phyloP scores from a whole-genome alignment of 129 eudicot species.

The Lactuca sativa region DNA sequence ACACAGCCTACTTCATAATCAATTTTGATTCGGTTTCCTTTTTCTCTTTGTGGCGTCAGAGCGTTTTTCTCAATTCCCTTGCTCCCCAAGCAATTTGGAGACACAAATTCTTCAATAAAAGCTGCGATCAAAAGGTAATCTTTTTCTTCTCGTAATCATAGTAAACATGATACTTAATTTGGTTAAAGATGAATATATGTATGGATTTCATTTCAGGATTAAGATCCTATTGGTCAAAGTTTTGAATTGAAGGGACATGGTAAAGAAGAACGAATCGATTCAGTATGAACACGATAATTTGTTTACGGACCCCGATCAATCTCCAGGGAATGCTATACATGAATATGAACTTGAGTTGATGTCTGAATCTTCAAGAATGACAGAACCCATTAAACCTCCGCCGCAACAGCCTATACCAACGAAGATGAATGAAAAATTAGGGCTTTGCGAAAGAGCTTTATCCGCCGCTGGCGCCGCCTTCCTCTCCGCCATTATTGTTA shows the following conservation, averaged over 20 bases:
- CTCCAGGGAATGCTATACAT: slow-evolving; percentile 20
- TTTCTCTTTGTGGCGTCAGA: slow-evolving; percentile 30
- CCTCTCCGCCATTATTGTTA: slow-evolving; percentile 87
- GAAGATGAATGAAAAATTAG: slow-evolving; percentile 39
- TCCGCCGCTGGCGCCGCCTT: slow-evolving; percentile 98
- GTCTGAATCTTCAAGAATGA: slow-evolving; percentile 35
- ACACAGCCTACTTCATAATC: neutral
- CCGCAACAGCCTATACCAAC: slow-evolving; percentile 20
- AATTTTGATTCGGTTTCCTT: slow-evolving; percentile 11
- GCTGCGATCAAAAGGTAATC: slow-evolving; percentile 37
- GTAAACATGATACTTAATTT: slow-evolving; percentile 9
- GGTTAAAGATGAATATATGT: neutral
- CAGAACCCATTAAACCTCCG: slow-evolving; percentile 42
- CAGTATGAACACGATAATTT: slow-evolving; percentile 4
- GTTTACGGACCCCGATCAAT: slow-evolving; percentile 22
- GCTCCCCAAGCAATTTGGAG: slow-evolving; percentile 37
- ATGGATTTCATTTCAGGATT: slow-evolving; percentile 18
- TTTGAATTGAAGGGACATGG: slow-evolving; percentile 35
- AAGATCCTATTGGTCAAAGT: slow-evolving; percentile 20
- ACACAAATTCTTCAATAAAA: slow-evolving; percentile 19
- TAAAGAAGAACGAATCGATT: slow-evolving; percentile 26
- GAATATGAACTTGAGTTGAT: slow-evolving; percentile 39
- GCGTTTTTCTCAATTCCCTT: slow-evolving; percentile 32
- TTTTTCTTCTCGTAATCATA: neutral
- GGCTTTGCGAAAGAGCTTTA: slow-evolving; percentile 61